These are phyloP conservation scores for Rhinocladiella similis DNA, from an alignment of 2,329 filamentous ascomycete species.

Conservation along the genomic window DNA sequence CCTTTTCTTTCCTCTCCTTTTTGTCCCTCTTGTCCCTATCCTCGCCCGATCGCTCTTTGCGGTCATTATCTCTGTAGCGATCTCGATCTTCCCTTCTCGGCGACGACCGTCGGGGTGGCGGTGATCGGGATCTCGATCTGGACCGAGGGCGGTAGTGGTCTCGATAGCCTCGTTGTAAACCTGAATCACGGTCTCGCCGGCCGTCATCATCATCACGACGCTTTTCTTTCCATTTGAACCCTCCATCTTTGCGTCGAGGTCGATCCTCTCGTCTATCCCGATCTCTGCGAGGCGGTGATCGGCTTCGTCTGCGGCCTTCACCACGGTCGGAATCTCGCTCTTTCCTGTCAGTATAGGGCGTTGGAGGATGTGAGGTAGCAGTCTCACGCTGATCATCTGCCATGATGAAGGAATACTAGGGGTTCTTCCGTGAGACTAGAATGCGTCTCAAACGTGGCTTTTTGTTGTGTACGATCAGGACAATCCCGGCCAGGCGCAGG, in stretches of 20 bases:
- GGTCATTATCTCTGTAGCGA: constrained; percentile 28
- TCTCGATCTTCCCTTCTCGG: constrained; percentile 26
- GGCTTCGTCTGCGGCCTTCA: constrained; percentile 42
- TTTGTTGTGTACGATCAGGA: too few species aligned
- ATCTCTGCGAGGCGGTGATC: constrained; percentile 44
- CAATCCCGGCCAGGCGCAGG: too few species aligned
- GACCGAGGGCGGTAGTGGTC: constrained; percentile 37
- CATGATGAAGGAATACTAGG: constrained; percentile 8
- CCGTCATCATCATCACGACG: constrained; percentile 44
- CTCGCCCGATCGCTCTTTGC: constrained; percentile 21
- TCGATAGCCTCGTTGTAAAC: constrained; percentile 56
- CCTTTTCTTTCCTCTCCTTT: constrained; percentile 32
- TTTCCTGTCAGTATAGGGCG: constrained; percentile 22
- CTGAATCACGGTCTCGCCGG: constrained; percentile 45
- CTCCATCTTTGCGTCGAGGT: constrained; percentile 43
- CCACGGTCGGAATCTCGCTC: constrained; percentile 17
- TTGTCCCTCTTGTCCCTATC: constrained; percentile 20
- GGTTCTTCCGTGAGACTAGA: not conserved
- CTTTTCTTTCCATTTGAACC: constrained; percentile 52
- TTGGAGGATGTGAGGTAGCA: constrained; percentile 1
- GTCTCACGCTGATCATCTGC: constrained; percentile 24
- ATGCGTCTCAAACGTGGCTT: too few species aligned
- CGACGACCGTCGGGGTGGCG: constrained; percentile 25
- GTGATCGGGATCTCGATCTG: constrained; percentile 41
- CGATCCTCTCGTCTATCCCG: constrained; percentile 36